These are phyloP conservation scores for Fraxinus excelsior DNA, from an alignment of 257 asterid genomes.

Conservation along the genomic window DNA sequence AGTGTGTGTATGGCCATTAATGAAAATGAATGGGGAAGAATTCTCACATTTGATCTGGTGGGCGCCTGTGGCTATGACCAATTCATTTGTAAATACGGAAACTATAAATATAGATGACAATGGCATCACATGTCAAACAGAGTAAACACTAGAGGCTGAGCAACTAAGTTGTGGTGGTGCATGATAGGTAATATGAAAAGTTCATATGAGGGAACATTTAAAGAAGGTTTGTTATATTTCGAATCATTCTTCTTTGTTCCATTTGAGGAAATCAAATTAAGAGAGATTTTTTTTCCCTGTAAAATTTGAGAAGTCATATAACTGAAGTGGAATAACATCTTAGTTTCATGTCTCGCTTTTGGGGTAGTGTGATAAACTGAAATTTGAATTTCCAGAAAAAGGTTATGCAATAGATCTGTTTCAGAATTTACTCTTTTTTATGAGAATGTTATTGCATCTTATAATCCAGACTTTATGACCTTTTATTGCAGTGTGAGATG, in stretches of 20 bases:
- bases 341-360: not conserved
- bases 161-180: not conserved
- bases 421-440: not conserved
- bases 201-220: not conserved
- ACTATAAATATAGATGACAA: not conserved
- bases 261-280: not conserved
- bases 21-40: not conserved
- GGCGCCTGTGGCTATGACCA: not conserved
- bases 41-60: not conserved
- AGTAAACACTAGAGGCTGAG: not conserved
- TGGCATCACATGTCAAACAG: not conserved
- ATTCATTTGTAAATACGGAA: not conserved
- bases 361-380: not conserved
- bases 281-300: not conserved
- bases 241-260: not conserved
- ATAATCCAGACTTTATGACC: slow-evolving; percentile 4
- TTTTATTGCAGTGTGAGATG: slow-evolving; percentile 56
- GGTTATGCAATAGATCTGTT: not conserved
- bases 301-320: not conserved
- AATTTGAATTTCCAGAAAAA: not conserved
- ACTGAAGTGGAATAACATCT: not conserved
- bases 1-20: not conserved
- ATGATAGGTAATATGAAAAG: not conserved
- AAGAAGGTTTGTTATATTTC: not conserved
- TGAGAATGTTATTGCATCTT: not conserved